Percentiles rank a stretch among this genome's conserved stretches.
These are phyloP conservation scores for Heterobasidion occidentale DNA, from an alignment of 1,284 basidiomycete genomes.

Conservation along the genomic window DNA sequence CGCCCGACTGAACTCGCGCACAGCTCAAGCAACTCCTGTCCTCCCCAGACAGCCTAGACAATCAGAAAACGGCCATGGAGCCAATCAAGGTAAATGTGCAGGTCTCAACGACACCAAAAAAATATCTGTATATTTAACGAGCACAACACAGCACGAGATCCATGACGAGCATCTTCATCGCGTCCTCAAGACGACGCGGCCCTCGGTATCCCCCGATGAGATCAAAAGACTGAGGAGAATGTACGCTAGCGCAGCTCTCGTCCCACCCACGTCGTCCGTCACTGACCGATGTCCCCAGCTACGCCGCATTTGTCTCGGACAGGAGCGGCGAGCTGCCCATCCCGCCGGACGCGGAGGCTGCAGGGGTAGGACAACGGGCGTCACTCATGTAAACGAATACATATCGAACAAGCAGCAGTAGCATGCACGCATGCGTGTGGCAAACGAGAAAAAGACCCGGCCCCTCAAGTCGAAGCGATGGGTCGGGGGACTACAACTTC, in stretches of 20 bases:
- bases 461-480: background rate
- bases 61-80: background rate
- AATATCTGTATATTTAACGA: background rate
- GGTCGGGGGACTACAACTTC: conserved; percentile 39
- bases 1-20: background rate
- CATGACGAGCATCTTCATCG: conserved; percentile 51
- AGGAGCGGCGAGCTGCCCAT: conserved; percentile 57
- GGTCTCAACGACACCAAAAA: no score
- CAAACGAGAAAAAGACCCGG: background rate
- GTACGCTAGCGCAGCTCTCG: conserved; percentile 35
- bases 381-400: conserved; percentile 40
- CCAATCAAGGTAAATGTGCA: background rate
- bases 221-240: conserved; percentile 60
- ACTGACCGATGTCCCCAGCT: conserved; percentile 33
- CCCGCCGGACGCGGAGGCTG: conserved; percentile 53
- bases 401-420: no score
- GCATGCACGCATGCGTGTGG: no score
- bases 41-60: background rate
- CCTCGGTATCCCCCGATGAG: conserved; percentile 79
- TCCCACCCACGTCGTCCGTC: background rate
- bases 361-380: conserved; percentile 59
- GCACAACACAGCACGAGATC: conserved; percentile 40
- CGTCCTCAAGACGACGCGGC: conserved; percentile 63
- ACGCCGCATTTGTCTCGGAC: conserved; percentile 60
- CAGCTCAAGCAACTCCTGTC: background rate